Evolutionary conservation across 78 protist species (phyloP).

Genomic region (Emiliania huxleyi): DNA sequence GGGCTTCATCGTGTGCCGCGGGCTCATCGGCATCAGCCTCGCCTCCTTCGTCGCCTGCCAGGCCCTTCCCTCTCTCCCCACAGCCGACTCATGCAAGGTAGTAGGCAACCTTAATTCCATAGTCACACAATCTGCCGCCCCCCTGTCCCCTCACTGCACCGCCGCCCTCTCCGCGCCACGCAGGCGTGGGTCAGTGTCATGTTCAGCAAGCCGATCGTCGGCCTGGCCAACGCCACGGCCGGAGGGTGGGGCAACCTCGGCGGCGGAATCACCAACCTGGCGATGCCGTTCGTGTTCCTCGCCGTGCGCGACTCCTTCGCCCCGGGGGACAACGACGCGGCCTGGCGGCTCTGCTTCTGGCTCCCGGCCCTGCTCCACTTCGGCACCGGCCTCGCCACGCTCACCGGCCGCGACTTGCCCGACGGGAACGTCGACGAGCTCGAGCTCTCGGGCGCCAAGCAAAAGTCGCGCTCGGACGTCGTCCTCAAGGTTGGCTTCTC

Average conservation of each 20-base stretch:
- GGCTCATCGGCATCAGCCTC: too few species aligned
- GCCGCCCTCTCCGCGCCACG: too few species aligned
- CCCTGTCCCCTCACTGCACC: too few species aligned
- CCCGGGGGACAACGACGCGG: neutral
- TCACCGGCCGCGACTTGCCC: neutral
- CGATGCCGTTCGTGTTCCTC: neutral
- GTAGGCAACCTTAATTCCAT: too few species aligned
- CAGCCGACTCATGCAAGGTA: too few species aligned
- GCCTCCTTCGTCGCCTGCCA: too few species aligned
- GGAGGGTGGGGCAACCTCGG: too few species aligned
- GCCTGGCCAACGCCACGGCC: neutral
- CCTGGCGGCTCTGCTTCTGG: neutral
- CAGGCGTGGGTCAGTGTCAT: neutral
- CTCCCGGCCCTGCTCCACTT: neutral
- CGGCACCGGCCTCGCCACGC: neutral
- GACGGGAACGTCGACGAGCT: neutral
- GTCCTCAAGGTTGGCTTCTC: too few species aligned
- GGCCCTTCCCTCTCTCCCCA: too few species aligned
- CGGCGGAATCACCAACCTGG: neutral
- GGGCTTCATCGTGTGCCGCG: too few species aligned
- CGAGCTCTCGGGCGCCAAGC: neutral
- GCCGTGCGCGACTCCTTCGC: neutral
- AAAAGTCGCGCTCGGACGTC: too few species aligned
- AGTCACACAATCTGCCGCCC: too few species aligned
- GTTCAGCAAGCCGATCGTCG: neutral